Evolutionary conservation across 1,284 basidiomycete species (phyloP).

Genomic region (Malassezia globosa): DNA sequence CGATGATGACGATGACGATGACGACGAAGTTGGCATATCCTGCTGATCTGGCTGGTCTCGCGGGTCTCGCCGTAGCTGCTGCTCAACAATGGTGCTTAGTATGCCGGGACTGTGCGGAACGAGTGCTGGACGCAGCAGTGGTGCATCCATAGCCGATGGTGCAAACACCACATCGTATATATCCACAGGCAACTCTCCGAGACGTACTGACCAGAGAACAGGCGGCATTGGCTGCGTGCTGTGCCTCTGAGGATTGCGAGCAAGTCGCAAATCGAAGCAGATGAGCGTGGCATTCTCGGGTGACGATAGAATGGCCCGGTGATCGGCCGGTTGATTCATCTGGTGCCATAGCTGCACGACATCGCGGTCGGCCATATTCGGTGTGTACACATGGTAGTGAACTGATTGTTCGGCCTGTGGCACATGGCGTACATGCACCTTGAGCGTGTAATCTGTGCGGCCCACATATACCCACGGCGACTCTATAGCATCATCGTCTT

Average conservation of each 20-base stretch:
- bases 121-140: constrained; percentile 11
- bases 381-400: constrained; percentile 38
- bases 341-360: constrained; percentile 32
- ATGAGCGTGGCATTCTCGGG: constrained; percentile 38
- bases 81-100: neutral
- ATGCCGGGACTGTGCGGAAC: constrained; percentile 7
- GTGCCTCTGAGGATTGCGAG: neutral
- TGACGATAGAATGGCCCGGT: constrained; percentile 30
- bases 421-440: constrained; percentile 33
- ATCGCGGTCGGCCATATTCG: constrained; percentile 40
- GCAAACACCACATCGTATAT: constrained; percentile 18
- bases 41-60: too few relatives aligned
- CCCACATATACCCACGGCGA: constrained; percentile 32
- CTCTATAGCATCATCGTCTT: constrained; percentile 8
- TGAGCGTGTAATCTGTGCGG: constrained; percentile 43
- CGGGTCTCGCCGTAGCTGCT: neutral
- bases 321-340: constrained; percentile 22
- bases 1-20: too few relatives aligned
- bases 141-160: constrained; percentile 2
- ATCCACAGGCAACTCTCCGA: constrained; percentile 4
- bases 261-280: constrained; percentile 35
- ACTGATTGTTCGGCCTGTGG: constrained; percentile 38
- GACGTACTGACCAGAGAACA: constrained; percentile 1
- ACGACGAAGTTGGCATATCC: neutral
- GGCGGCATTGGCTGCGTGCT: constrained; percentile 8